Conservation (phyloP, 2,329 filamentous ascomycete genomes). For the Fusarium zealandicum region DNA sequence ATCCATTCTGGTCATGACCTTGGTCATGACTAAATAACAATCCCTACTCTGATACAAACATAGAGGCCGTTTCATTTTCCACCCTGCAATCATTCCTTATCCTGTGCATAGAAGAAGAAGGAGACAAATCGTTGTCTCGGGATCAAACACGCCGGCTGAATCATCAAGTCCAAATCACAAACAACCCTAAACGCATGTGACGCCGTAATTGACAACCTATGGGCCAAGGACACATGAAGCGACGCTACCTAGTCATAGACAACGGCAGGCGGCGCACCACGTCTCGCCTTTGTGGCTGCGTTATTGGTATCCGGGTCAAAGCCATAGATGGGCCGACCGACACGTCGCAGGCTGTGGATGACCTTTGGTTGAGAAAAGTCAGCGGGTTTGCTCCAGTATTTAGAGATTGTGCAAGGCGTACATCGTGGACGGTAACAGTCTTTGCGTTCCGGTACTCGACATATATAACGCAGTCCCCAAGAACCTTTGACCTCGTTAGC, state of each 20-base stretch:
- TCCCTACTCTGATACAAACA: slow-evolving; percentile 4
- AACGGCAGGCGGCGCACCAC: not conserved
- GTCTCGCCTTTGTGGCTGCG: slow-evolving; percentile 3
- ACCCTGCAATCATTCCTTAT: not conserved
- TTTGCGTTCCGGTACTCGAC: slow-evolving; percentile 64
- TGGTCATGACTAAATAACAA: slow-evolving; percentile 17
- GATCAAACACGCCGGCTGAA: not conserved
- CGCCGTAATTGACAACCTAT: not conserved
- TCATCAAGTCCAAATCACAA: slow-evolving; percentile 1
- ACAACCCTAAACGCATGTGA: slow-evolving; percentile 7
- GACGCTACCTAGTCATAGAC: not conserved
- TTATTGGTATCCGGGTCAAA: slow-evolving; percentile 57
- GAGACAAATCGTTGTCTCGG: not conserved
- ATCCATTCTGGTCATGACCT: slow-evolving; percentile 22
- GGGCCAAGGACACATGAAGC: not conserved
- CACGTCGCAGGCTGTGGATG: slow-evolving; percentile 55
- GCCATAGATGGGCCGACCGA: slow-evolving; percentile 64
- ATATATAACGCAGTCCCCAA: slow-evolving; percentile 57
- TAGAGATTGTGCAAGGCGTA: slow-evolving; percentile 47
- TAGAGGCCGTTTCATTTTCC: not conserved
- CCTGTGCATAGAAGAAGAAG: not conserved
- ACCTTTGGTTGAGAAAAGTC: slow-evolving; percentile 55
- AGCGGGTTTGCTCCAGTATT: slow-evolving; percentile 6
- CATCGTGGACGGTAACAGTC: slow-evolving; percentile 69
- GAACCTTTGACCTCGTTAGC: slow-evolving; percentile 52